Base-by-base conservation (phyloP, 805 yeast genomes). In the Candida ortonii region DNA sequence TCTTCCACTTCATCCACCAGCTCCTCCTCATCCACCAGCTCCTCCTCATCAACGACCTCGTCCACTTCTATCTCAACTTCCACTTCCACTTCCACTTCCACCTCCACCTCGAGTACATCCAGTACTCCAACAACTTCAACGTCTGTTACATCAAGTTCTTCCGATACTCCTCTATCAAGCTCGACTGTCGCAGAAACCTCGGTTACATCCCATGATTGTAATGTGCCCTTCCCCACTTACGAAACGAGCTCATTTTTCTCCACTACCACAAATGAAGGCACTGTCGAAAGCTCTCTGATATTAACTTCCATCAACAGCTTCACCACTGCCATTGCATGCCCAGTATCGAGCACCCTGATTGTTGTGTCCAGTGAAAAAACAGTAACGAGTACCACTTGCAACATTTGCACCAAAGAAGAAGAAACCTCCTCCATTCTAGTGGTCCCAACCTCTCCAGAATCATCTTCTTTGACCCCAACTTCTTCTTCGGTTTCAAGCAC, bases 291-390 rank as follows among this genome's bases (percentile, higher is more conserved):
- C 17, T 9, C 10, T 18, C 1, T 16, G 18, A 27, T 26, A 2
- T 25, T 39, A 9, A 16, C 19, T 22, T 38, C 38, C 2, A 12
- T 32, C 21, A 15, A 35, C 19, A 28, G 25, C 11, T 37, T 22
- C 25, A 32, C 44, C 21, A 41, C 44, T 6, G 18, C 21, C 25
- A 30, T 25, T 11, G 33, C 38, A 6, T 40, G 44, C 25, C 31
- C 18, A 27, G n/a, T n/a, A n/a, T n/a, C n/a, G n/a, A n/a, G n/a
- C n/a, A n/a, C n/a, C n/a, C n/a, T n/a, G n/a, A n/a, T n/a, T n/a
- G n/a, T n/a, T n/a, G n/a, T n/a, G n/a, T n/a, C n/a, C n/a, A n/a
- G n/a, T n/a, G n/a, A n/a, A n/a, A n/a, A 27, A 14, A 35, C 43
- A 10, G 17, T 27, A 21, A 36, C 39, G 14, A 30, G 33, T 33